These are phyloP conservation scores for Liriodendron chinense DNA, from an alignment of 164 flowering plant genomes.

Conservation along the genomic window DNA sequence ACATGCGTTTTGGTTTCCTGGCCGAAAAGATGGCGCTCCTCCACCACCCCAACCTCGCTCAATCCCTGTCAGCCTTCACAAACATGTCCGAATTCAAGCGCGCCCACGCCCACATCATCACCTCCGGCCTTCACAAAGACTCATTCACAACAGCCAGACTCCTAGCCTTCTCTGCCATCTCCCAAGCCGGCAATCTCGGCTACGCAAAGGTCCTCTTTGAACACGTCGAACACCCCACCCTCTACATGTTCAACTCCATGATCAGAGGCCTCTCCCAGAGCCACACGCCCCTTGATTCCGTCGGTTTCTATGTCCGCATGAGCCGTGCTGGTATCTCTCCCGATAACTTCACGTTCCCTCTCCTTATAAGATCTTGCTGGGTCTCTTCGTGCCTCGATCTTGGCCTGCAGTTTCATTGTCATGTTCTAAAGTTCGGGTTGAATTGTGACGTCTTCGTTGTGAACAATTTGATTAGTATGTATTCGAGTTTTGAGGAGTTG, in stretches of 20 bases:
- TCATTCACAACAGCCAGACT: constrained; percentile 20
- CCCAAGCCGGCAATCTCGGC: constrained; percentile 13
- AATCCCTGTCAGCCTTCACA: constrained; percentile 24
- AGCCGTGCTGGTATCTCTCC: constrained; percentile 17
- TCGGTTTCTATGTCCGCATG: constrained; percentile 22
- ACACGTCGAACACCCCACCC: constrained; percentile 12
- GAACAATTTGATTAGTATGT: constrained; percentile 22
- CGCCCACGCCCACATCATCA: constrained; percentile 25
- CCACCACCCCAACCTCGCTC: constrained; percentile 23
- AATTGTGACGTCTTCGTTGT: constrained; percentile 22
- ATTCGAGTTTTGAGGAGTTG: constrained; percentile 16
- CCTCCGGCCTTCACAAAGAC: constrained; percentile 11
- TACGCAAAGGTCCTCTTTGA: constrained; percentile 24
- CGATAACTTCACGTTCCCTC: constrained; percentile 32
- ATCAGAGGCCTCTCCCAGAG: constrained; percentile 21
- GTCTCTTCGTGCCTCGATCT: constrained; percentile 1
- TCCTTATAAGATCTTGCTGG: constrained; percentile 21
- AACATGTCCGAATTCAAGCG: constrained; percentile 23
- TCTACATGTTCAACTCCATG: constrained; percentile 31
- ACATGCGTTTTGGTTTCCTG: constrained; percentile 6
- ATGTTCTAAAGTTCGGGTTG: constrained; percentile 25
- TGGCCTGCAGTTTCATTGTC: constrained; percentile 24
- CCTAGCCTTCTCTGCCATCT: constrained; percentile 23
- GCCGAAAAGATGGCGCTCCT: constrained; percentile 19
- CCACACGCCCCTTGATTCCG: constrained; percentile 8